These are phyloP conservation scores for Sporothrix curviconia DNA, from an alignment of 2,329 filamentous ascomycete genomes.

Conservation along the genomic window DNA sequence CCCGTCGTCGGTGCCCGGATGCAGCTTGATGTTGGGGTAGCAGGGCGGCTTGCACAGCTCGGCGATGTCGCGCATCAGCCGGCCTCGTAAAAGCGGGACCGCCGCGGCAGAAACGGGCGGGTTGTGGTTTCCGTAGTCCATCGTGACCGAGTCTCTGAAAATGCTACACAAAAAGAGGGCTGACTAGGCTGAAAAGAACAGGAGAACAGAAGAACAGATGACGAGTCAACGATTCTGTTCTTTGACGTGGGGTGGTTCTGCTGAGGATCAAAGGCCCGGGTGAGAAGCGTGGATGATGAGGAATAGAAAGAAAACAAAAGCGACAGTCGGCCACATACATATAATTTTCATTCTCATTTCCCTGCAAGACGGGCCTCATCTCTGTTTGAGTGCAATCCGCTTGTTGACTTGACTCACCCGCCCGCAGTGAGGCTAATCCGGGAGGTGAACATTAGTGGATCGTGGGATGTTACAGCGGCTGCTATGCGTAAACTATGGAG, in stretches of 20 bases:
- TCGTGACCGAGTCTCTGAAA: background rate
- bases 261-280: background rate
- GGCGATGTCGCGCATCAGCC: conserved; percentile 38
- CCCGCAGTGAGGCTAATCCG: background rate
- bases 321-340: background rate
- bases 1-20: conserved; percentile 30
- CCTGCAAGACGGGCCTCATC: background rate
- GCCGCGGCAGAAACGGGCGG: background rate
- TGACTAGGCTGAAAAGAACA: background rate
- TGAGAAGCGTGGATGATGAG: background rate
- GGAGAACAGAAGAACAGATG: conserved; percentile 3
- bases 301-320: background rate
- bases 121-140: background rate
- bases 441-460: too few relatives aligned
- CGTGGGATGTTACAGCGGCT: background rate
- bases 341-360: background rate
- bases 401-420: background rate
- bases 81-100: conserved; percentile 13
- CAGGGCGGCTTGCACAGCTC: conserved; percentile 41
- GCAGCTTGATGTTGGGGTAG: conserved; percentile 36
- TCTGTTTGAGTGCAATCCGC: background rate
- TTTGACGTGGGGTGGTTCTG: background rate
- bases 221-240: background rate
- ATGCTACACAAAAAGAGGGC: too few relatives aligned
- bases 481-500: background rate